Percentiles rank a stretch among this genome's conserved stretches.
phyloP scores from a whole-genome alignment of 2,329 filamentous ascomycete species.

The Pseudofabraea citricarpa region DNA sequence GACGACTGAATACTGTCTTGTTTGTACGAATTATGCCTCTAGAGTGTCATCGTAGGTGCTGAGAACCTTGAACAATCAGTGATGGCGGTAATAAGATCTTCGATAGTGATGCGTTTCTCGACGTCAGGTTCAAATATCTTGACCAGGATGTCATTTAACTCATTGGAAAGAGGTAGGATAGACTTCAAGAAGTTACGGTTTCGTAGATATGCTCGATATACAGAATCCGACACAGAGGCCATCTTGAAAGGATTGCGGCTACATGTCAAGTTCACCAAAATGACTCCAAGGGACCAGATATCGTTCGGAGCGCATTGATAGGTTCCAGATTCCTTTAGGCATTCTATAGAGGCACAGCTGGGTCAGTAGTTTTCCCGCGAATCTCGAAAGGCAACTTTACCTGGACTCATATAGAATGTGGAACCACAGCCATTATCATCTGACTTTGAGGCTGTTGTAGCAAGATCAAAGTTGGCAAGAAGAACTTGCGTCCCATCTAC shows the following conservation, averaged over 20 bases:
- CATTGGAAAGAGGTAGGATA: constrained; percentile 85
- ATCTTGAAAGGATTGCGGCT: constrained; percentile 99
- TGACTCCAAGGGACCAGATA: constrained; percentile 96
- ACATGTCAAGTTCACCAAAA: constrained; percentile 94
- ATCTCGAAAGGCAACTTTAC: no score
- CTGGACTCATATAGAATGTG: constrained; percentile 99
- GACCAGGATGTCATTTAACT: constrained; percentile 81
- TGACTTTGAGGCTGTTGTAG: constrained; percentile 76
- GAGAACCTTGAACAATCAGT: no score
- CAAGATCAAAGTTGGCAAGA: constrained; percentile 94
- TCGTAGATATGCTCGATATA: constrained; percentile 85
- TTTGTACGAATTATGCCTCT: no score
- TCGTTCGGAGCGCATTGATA: constrained; percentile 95
- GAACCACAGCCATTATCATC: constrained; percentile 97
- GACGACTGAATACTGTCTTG: no score
- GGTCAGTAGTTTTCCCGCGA: constrained; percentile 10
- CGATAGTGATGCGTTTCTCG: constrained; percentile 72
- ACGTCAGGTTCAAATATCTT: constrained; percentile 87
- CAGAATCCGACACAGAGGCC: constrained; percentile 87
- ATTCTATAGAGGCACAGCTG: constrained; percentile 59
- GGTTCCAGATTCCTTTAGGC: constrained; percentile 70
- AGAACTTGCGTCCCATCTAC: constrained; percentile 89
- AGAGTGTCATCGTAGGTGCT: no score
- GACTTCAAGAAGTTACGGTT: constrained; percentile 84
- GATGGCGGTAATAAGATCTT: no score